These are phyloP conservation scores for Arabidopsis suecica DNA, from an alignment of 345 rosid genomes.

Conservation along the genomic window DNA sequence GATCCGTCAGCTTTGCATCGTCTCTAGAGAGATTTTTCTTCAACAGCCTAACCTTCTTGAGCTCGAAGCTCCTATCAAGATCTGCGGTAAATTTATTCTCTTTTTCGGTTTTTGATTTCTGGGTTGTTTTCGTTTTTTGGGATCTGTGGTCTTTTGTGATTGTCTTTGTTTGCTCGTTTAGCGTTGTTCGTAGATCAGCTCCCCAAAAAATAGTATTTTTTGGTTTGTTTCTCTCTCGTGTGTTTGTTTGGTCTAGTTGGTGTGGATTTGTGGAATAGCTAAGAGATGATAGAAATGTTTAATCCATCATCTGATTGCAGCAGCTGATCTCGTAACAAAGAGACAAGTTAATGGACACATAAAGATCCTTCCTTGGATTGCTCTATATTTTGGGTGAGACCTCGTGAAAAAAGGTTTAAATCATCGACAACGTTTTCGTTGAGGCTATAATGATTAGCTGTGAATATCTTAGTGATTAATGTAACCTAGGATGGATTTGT, in stretches of 20 bases:
- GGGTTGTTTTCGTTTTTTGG: not conserved
- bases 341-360: slow-evolving; percentile 28
- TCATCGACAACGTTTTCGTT: slow-evolving; percentile 5
- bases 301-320: slow-evolving; percentile 44
- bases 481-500: slow-evolving; percentile 25
- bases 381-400: slow-evolving; percentile 35
- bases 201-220: not conserved
- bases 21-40: slow-evolving; percentile 74
- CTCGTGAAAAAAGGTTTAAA: slow-evolving; percentile 27
- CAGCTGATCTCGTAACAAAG: slow-evolving; percentile 45
- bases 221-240: not conserved
- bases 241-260: slow-evolving; percentile 37
- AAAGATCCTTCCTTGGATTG: slow-evolving; percentile 46
- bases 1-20: slow-evolving; percentile 82
- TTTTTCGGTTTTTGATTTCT: slow-evolving; percentile 7
- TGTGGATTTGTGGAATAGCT: slow-evolving; percentile 25
- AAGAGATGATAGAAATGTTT: slow-evolving; percentile 41
- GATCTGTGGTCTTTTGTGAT: slow-evolving; percentile 33
- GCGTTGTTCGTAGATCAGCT: slow-evolving; percentile 16
- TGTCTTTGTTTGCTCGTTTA: not conserved
- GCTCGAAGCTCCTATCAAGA: slow-evolving; percentile 93
- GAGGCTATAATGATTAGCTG: not conserved
- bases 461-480: not conserved
- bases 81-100: slow-evolving; percentile 66
- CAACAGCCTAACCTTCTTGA: slow-evolving; percentile 91